A percentile compares a stretch with the other conserved stretches of the same genome.
These are phyloP conservation scores for Immersiporthe knoxdaviesiana DNA, from an alignment of 2,329 filamentous ascomycete species.

Conservation along the genomic window DNA sequence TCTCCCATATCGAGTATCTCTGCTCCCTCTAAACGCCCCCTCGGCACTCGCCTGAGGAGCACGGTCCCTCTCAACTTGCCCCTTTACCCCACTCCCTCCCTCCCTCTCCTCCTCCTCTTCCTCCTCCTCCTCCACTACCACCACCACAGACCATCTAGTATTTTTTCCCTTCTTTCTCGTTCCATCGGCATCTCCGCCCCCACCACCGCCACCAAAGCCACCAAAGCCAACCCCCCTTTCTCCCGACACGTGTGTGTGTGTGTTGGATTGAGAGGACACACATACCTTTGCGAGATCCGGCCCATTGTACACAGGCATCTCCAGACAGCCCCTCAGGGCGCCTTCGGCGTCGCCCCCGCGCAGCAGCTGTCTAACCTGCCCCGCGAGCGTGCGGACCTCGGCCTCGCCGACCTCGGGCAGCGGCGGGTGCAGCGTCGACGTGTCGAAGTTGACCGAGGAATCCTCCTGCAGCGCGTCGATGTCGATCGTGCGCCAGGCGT, in stretches of 20 bases:
- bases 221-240: too few species aligned
- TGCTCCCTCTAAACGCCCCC: background rate
- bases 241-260: too few species aligned
- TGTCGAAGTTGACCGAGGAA: constrained; percentile 88
- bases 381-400: constrained; percentile 76
- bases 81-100: too few species aligned
- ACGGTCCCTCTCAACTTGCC: constrained; percentile 14
- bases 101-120: background rate
- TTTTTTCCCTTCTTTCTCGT: background rate
- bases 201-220: background rate
- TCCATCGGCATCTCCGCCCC: constrained; percentile 6
- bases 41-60: constrained; percentile 23
- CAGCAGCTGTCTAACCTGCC: constrained; percentile 85
- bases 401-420: constrained; percentile 74
- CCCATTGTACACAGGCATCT: constrained; percentile 78
- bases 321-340: constrained; percentile 79
- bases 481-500: constrained; percentile 87
- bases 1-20: constrained; percentile 25
- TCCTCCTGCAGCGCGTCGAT: constrained; percentile 90
- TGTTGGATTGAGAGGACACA: too few species aligned
- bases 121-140: background rate
- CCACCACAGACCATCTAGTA: background rate
- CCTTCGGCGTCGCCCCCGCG: constrained; percentile 86
- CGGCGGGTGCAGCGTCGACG: constrained; percentile 78
- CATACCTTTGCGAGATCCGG: constrained; percentile 61